Evolutionary conservation across 257 asterid species (phyloP).

Genomic region (Solanum sitiens): DNA sequence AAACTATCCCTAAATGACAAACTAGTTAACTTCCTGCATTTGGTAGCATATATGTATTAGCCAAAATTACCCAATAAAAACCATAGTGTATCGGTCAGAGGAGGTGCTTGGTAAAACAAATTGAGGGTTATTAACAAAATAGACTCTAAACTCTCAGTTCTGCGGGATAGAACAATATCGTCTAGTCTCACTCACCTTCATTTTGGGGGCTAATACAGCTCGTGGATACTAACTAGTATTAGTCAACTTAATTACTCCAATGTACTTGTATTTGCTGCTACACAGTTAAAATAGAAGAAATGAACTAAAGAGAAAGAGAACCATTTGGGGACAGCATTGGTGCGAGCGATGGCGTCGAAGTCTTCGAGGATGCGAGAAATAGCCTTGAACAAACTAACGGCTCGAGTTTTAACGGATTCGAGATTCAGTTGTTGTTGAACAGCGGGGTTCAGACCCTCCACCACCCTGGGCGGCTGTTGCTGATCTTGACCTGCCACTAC

Average conservation of each 20-base stretch:
- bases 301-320: background rate
- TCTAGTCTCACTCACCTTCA: background rate
- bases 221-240: background rate
- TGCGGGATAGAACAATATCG: background rate
- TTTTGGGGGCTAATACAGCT: background rate
- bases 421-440: constrained; percentile 94
- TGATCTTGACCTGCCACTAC: constrained; percentile 26
- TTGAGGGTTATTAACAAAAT: background rate
- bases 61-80: background rate
- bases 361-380: constrained; percentile 94
- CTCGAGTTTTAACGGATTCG: constrained; percentile 90
- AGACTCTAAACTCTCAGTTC: background rate
- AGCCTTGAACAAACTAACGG: constrained; percentile 79
- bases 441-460: constrained; percentile 79
- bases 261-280: background rate
- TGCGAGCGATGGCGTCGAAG: constrained; percentile 57
- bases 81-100: background rate
- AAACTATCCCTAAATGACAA: background rate
- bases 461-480: constrained; percentile 29
- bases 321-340: constrained; percentile 82
- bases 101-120: background rate
- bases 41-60: background rate
- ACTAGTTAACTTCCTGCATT: background rate
- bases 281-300: background rate
- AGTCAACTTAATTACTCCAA: background rate